phyloP scores from a whole-genome alignment of 129 eudicot species.

The Centrapalus pauciflorus region DNA sequence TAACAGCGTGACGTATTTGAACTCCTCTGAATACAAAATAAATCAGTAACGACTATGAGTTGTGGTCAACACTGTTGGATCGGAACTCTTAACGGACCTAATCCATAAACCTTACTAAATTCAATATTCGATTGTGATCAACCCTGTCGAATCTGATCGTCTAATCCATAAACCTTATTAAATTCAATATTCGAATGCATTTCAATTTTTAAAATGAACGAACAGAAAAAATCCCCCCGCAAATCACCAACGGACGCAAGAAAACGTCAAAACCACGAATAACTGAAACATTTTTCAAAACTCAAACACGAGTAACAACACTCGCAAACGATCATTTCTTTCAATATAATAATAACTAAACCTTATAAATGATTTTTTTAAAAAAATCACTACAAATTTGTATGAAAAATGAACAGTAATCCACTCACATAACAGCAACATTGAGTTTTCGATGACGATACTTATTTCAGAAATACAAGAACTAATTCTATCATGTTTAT shows the following conservation, averaged over 20 bases:
- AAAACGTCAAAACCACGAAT: background rate
- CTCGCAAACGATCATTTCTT: background rate
- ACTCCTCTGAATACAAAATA: background rate
- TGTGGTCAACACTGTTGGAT: background rate
- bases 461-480: background rate
- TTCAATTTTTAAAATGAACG: background rate
- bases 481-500: conserved; percentile 3
- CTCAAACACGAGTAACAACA: background rate
- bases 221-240: background rate
- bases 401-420: background rate
- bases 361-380: background rate
- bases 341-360: background rate
- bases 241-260: background rate
- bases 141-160: background rate
- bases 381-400: background rate
- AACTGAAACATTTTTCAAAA: background rate
- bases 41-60: background rate
- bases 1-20: background rate
- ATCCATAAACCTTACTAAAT: background rate
- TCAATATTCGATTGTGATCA: background rate
- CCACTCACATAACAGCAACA: background rate
- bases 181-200: too few species aligned
- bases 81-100: too few species aligned
- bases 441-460: background rate
- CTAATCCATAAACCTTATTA: background rate